Conservation (phyloP, 441 rosid species). For the Flueggea neowawraea region DNA sequence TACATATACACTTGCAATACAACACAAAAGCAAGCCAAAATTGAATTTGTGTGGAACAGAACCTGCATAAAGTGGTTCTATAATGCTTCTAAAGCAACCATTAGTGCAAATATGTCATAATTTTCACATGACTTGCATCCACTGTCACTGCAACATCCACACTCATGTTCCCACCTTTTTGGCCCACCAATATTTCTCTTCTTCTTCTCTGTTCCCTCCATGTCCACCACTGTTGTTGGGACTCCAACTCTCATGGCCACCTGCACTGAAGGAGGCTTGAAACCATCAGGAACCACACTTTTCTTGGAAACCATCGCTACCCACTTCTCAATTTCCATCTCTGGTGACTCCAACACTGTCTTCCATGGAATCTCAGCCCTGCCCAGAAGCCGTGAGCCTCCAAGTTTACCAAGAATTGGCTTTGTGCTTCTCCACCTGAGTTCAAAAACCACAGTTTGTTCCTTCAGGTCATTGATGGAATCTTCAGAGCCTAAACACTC, state of each 20-base stretch:
- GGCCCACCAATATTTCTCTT: conserved; percentile 17
- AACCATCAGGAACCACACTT: conserved; percentile 12
- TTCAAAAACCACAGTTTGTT: conserved; percentile 56
- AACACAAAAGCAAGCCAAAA: too few species aligned
- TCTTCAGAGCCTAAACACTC: conserved; percentile 53
- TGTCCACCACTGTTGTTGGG: conserved; percentile 11
- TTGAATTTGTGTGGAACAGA: too few species aligned
- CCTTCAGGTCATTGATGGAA: conserved; percentile 36
- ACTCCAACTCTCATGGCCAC: conserved; percentile 41
- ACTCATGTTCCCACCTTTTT: conserved; percentile 22
- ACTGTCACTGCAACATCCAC: conserved; percentile 35
- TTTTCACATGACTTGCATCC: conserved; percentile 34
- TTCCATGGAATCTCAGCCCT: conserved; percentile 66
- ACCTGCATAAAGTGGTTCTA: conserved; percentile 2
- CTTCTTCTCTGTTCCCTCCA: conserved; percentile 17
- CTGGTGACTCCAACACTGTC: conserved; percentile 45
- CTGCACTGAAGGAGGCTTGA: conserved; percentile 46
- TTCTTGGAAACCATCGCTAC: conserved; percentile 33
- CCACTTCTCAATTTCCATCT: conserved; percentile 64
- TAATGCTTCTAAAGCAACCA: conserved; percentile 48
- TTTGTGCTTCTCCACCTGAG: conserved; percentile 41
- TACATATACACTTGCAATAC: too few species aligned
- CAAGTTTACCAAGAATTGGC: conserved; percentile 29
- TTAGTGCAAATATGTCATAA: conserved; percentile 53
- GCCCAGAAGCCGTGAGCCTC: conserved; percentile 57